A percentile compares a stretch with the other conserved stretches of the same genome.
Evolutionary conservation across 2,329 filamentous ascomycete species (phyloP).

Genomic region (Immersiporthe knoxdaviesiana): DNA sequence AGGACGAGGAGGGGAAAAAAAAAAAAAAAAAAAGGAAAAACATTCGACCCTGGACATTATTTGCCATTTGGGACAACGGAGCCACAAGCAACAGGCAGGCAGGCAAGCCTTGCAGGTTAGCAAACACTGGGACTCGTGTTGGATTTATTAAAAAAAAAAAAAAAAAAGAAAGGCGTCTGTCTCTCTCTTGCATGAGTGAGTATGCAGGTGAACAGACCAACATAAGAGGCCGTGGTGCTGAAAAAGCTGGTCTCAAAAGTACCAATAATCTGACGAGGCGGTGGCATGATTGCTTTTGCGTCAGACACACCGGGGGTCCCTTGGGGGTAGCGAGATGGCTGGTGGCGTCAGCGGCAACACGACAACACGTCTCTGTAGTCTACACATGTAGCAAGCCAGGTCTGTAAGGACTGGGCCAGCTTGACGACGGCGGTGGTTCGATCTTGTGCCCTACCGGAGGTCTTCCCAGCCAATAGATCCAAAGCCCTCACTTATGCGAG

Average conservation of each 20-base stretch:
- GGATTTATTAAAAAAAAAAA: too few relatives aligned
- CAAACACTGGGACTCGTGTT: neutral
- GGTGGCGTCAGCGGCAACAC: neutral
- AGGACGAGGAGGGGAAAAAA: neutral
- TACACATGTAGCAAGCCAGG: neutral
- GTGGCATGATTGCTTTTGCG: neutral
- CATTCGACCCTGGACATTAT: too few relatives aligned
- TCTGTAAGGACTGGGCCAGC: neutral
- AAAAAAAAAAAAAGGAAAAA: too few relatives aligned
- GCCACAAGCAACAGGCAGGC: neutral
- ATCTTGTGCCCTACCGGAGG: neutral
- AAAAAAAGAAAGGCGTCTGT: too few relatives aligned
- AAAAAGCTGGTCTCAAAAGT: neutral
- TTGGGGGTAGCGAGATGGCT: neutral
- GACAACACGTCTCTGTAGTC: neutral
- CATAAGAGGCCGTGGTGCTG: neutral
- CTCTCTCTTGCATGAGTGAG: conserved; percentile 4
- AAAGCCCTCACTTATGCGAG: neutral
- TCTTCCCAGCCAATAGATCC: neutral
- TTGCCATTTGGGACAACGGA: neutral
- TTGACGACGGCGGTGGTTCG: neutral
- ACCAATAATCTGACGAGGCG: neutral
- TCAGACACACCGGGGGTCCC: neutral
- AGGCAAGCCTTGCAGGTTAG: neutral
- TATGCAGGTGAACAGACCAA: conserved; percentile 5